Base-by-base conservation (phyloP, 169 alveolate genomes). In the Plasmodium adleri region DNA sequence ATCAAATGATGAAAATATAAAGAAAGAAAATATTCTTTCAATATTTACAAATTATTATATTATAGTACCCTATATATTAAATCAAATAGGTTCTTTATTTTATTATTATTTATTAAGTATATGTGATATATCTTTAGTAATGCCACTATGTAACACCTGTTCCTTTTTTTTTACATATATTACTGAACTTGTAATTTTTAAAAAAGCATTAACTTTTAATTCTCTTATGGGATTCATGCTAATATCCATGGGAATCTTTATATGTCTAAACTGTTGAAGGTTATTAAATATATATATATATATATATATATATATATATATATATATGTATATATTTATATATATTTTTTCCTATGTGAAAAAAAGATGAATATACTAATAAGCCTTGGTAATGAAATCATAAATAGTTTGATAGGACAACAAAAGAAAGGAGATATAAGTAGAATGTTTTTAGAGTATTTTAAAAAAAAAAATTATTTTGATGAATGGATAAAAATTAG, bases 111-210 rank as follows among this genome's bases (percentile, higher is more conserved):
- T 80, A n/a, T 67, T 80, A 43, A 7, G 50, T 49, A n/a, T 50
- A 43, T 56, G 47, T 8, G 90, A 80, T 32, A 70, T 83, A n/a
- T 83, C 91, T 17, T 70, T 83, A 72, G 74, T 63, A 43, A 71
- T 83, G 73, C 91, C 91, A 8, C 67, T 83, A n/a, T 67, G 74
- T n/a, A 83, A 80, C 24, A 28, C 59, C 20, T 22, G 49, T 22
- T 67, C 58, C 32, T 83, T 83, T 83, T 32, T 83, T 58, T 83
- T 83, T 50, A 83, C 91, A n/a, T 83, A 68, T 56, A 60, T 70
- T 45, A 83, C 86, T 22, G 91, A 83, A 83, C 56, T 67, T 49
- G 8, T 70, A 22, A 49, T 83, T 49, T 70, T 58, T 59, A 68
- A 59, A 59, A 68, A 62, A 60, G 6, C 43, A 17, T 20, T 83